Percentiles rank a stretch among this genome's conserved stretches.
Conservation (phyloP, 176 grass and related monocot species). For the Alopecurus myosuroides region DNA sequence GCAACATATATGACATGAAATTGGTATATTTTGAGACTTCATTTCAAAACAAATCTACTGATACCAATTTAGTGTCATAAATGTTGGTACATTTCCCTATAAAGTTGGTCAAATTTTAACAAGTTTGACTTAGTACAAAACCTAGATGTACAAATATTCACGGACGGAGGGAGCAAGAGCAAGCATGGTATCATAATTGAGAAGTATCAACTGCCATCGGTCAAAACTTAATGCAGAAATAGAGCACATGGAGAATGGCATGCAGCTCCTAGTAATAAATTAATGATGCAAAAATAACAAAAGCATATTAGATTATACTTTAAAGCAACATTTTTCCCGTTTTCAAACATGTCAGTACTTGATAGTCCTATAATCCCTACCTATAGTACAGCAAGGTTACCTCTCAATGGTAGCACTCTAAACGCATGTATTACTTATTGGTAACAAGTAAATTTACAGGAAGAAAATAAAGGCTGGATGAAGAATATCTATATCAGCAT, state of each 20-base stretch:
- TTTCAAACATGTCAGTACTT: background rate
- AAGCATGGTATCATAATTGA: background rate
- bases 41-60: too few relatives aligned
- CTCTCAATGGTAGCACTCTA: background rate
- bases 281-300: background rate
- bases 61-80: too few relatives aligned
- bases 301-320: background rate
- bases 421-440: background rate
- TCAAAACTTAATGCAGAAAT: background rate
- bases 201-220: background rate
- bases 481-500: background rate
- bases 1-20: too few relatives aligned
- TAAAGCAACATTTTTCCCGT: background rate
- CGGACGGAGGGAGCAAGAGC: too few relatives aligned
- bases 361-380: background rate
- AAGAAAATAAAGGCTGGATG: background rate
- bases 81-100: too few relatives aligned
- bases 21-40: too few relatives aligned
- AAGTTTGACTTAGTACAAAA: too few relatives aligned
- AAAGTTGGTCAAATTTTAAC: too few relatives aligned
- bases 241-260: background rate
- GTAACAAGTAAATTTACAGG: background rate
- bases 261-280: background rate
- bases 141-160: too few relatives aligned
- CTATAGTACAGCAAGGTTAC: constrained; percentile 1